Conservation (phyloP, 371 early-diverging fungal genomes). For the Haplosporangium sp. region DNA sequence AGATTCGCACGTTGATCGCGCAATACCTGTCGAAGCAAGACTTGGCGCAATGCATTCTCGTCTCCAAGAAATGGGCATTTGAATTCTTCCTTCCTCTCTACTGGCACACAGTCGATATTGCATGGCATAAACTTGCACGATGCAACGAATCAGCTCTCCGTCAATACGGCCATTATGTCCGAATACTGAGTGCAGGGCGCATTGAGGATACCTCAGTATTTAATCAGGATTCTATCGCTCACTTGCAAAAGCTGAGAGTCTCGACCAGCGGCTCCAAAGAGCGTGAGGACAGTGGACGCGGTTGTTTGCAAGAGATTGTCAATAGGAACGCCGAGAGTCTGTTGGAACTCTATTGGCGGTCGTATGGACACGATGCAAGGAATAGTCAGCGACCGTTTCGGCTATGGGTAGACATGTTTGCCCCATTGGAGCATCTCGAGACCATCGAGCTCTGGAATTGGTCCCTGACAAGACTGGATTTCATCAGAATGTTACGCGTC, state of each 20-base stretch:
- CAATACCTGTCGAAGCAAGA: slow-evolving; percentile 15
- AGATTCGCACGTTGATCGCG: slow-evolving; percentile 28
- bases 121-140: slow-evolving; percentile 12
- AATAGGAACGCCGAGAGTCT: slow-evolving; percentile 17
- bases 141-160: slow-evolving; percentile 5
- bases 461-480: slow-evolving; percentile 23
- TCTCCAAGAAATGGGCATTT: slow-evolving; percentile 24
- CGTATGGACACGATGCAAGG: slow-evolving; percentile 19
- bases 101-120: slow-evolving; percentile 23
- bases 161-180: slow-evolving; percentile 23
- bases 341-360: slow-evolving; percentile 19
- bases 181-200: slow-evolving; percentile 17
- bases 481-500: slow-evolving; percentile 14
- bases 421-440: slow-evolving; percentile 2
- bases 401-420: slow-evolving; percentile 15
- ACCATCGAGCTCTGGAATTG: slow-evolving; percentile 22
- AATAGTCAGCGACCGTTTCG: slow-evolving; percentile 14
- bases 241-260: slow-evolving; percentile 16
- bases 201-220: slow-evolving; percentile 34
- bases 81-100: slow-evolving; percentile 19
- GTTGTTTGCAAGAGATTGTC: slow-evolving; percentile 25
- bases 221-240: slow-evolving; percentile 27
- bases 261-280: slow-evolving; percentile 17
- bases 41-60: slow-evolving; percentile 27
- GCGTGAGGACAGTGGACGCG: slow-evolving; percentile 23